Evolutionary conservation across 106 monocot genomes (phyloP).

Genomic region (Narthecium ossifragum): DNA sequence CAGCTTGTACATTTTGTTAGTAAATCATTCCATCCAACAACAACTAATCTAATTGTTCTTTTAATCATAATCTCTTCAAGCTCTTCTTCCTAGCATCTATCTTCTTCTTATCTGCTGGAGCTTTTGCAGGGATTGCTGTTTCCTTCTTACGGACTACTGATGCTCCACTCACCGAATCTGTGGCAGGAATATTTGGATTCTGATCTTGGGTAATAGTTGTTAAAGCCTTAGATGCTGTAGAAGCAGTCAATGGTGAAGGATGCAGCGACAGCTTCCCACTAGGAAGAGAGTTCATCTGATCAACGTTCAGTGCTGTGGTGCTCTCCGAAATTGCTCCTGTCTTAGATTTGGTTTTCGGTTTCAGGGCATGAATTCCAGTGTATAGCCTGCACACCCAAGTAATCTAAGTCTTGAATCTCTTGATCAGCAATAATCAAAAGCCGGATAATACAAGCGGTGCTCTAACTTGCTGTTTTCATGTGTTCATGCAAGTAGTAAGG

Average conservation of each 20-base stretch:
- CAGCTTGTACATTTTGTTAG: too few species aligned
- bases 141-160: slow-evolving; percentile 33
- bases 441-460: too few species aligned
- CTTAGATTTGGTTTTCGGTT: slow-evolving; percentile 59
- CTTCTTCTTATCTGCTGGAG: slow-evolving; percentile 71
- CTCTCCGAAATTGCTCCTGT: slow-evolving; percentile 70
- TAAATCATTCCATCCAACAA: too few species aligned
- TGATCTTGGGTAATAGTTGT: slow-evolving; percentile 30
- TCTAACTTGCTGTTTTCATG: too few species aligned
- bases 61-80: slow-evolving; percentile 72
- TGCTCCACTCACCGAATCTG: slow-evolving; percentile 14
- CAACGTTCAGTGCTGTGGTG: slow-evolving; percentile 73
- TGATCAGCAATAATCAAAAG: too few species aligned
- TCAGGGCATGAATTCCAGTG: slow-evolving; percentile 85
- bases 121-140: slow-evolving; percentile 20
- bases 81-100: slow-evolving; percentile 94
- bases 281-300: slow-evolving; percentile 29
- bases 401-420: too few species aligned
- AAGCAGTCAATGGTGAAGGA: slow-evolving; percentile 14
- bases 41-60: background rate
- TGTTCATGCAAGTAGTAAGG: too few species aligned
- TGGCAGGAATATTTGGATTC: slow-evolving; percentile 16
- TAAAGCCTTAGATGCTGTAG: slow-evolving; percentile 20
- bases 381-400: slow-evolving; percentile 56
- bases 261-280: slow-evolving; percentile 16